Evolutionary conservation across 768 basidiomycete species (phyloP).

Genomic region (Boletellus ananiceps): DNA sequence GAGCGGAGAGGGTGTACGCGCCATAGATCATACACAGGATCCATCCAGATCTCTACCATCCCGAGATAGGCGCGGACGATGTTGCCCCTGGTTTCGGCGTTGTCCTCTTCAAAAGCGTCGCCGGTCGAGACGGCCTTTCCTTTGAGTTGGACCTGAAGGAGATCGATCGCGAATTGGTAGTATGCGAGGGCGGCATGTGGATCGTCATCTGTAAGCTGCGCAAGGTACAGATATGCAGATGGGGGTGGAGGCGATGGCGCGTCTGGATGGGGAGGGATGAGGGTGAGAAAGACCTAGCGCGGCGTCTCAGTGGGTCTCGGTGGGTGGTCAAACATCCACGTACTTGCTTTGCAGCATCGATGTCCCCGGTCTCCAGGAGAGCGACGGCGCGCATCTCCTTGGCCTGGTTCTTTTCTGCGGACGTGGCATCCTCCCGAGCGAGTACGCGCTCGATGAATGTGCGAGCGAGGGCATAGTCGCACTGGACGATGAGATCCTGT

Average conservation of each 20-base stretch:
- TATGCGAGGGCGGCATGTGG: conserved; percentile 68
- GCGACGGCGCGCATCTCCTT: conserved; percentile 79
- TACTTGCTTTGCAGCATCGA: conserved; percentile 68
- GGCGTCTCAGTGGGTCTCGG: not conserved
- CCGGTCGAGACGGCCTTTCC: conserved; percentile 56
- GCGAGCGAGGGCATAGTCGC: conserved; percentile 77
- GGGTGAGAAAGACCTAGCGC: conserved; percentile 56
- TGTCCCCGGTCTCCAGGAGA: conserved; percentile 74
- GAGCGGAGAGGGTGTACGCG: conserved; percentile 30
- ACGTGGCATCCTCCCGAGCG: conserved; percentile 42
- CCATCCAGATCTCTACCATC: conserved; percentile 97
- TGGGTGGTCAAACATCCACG: conserved; percentile 12
- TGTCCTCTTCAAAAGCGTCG: conserved; percentile 30
- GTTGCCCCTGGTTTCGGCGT: conserved; percentile 54
- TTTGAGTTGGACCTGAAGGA: conserved; percentile 63
- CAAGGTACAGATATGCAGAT: conserved; percentile 85
- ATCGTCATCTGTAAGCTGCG: conserved; percentile 76
- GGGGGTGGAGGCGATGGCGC: conserved; percentile 59
- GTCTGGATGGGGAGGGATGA: conserved; percentile 56
- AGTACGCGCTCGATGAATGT: conserved; percentile 68
- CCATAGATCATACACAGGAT: conserved; percentile 85
- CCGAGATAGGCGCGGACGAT: conserved; percentile 77
- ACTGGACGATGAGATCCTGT: conserved; percentile 76
- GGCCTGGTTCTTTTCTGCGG: conserved; percentile 56
- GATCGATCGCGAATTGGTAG: conserved; percentile 77